phyloP scores from a whole-genome alignment of 225 moss, liverwort and hornwort species.

The Lunularia cruciata region DNA sequence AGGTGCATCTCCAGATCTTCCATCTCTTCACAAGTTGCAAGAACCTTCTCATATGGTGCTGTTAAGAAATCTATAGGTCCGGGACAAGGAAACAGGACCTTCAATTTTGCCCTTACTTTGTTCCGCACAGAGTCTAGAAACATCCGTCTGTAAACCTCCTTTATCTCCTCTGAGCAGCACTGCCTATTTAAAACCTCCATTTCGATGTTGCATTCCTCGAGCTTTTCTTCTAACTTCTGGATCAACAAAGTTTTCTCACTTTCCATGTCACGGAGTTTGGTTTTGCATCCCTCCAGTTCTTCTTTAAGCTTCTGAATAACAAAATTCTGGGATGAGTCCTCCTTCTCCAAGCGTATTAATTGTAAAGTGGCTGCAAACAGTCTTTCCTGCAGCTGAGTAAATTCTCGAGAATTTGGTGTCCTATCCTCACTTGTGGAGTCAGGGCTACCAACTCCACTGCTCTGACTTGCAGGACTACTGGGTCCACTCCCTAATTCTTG shows the following conservation, averaged over 20 bases:
- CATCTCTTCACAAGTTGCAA: not conserved
- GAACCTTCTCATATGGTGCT: slow-evolving; percentile 9
- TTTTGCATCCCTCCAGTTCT: not conserved
- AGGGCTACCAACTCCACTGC: not conserved
- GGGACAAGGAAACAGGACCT: slow-evolving; percentile 11
- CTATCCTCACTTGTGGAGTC: not conserved
- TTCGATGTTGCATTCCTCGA: not conserved
- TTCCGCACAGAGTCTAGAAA: slow-evolving; percentile 26
- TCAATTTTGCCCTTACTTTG: slow-evolving; percentile 18
- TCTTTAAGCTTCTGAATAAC: not conserved
- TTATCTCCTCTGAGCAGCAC: slow-evolving; percentile 2
- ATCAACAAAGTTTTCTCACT: slow-evolving; percentile 13
- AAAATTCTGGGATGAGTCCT: not conserved
- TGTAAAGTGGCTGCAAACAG: slow-evolving; percentile 1
- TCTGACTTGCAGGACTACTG: not conserved
- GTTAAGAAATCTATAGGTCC: slow-evolving; percentile 14
- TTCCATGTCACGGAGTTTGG: too few relatives aligned
- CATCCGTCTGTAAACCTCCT: slow-evolving; percentile 31
- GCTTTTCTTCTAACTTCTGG: slow-evolving; percentile 1
- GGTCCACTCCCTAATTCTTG: not conserved
- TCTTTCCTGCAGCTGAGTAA: slow-evolving; percentile 5
- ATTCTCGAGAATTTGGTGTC: not conserved
- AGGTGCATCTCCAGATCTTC: slow-evolving; percentile 13
- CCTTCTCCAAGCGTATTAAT: slow-evolving; percentile 9
- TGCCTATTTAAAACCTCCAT: not conserved